These are phyloP conservation scores for Cercospora sp. DNA, from an alignment of 2,329 filamentous ascomycete genomes.

Conservation along the genomic window DNA sequence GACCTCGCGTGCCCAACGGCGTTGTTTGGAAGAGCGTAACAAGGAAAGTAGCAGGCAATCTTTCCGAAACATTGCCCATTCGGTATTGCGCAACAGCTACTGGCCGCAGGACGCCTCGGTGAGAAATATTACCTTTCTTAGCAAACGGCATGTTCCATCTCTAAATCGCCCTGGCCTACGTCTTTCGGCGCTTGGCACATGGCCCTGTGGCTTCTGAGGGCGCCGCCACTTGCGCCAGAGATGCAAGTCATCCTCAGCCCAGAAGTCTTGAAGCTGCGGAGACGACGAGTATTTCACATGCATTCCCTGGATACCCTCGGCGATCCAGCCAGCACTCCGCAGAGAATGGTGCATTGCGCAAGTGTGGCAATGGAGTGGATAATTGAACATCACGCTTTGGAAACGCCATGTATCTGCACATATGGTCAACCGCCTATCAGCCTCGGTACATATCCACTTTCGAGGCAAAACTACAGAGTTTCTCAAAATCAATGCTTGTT, in stretches of 20 bases:
- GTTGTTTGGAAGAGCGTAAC: not conserved
- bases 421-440: not conserved
- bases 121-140: not conserved
- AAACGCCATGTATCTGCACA: too few relatives aligned
- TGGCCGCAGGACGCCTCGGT: not conserved
- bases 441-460: not conserved
- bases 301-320: not conserved
- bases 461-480: not conserved
- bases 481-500: not conserved
- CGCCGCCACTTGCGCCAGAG: not conserved
- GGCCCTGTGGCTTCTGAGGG: not conserved
- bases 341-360: too few relatives aligned
- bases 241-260: not conserved
- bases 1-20: not conserved
- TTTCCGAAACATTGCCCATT: not conserved
- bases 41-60: not conserved
- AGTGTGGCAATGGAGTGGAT: too few relatives aligned
- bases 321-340: not conserved
- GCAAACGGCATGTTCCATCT: not conserved
- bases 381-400: too few relatives aligned
- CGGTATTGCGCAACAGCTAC: not conserved
- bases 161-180: not conserved
- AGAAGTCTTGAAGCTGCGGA: not conserved
- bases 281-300: not conserved
- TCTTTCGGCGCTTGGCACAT: not conserved